Conservation (phyloP, 179 eudicot species). For the Vitellaria paradoxa region DNA sequence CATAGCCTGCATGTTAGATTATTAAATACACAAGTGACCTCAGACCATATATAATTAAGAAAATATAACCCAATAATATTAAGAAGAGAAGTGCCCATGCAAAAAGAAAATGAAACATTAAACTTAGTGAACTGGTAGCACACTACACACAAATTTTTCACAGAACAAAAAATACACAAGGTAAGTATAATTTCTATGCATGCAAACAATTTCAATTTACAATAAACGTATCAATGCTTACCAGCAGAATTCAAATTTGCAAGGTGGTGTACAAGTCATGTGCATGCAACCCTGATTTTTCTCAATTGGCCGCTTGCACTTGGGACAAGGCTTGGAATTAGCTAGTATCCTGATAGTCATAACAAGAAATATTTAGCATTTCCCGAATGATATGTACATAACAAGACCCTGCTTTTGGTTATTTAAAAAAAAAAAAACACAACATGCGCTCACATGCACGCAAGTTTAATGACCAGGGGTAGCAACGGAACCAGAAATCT, state of each 20-base stretch:
- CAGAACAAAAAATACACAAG: background rate
- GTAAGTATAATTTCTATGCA: too few species aligned
- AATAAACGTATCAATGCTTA: conserved; percentile 28
- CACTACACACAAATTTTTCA: background rate
- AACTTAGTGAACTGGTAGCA: too few species aligned
- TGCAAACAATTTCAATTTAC: background rate
- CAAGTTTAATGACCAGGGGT: too few species aligned
- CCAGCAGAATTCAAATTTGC: conserved; percentile 94
- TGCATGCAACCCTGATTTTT: conserved; percentile 98
- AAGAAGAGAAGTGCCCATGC: background rate
- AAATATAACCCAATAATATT: too few species aligned
- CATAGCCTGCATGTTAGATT: conserved; percentile 58
- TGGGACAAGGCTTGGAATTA: conserved; percentile 94
- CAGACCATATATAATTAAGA: background rate
- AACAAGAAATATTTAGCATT: conserved; percentile 6
- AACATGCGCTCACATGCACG: too few species aligned
- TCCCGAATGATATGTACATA: too few species aligned
- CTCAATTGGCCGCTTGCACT: too few species aligned
- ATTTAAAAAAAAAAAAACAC: too few species aligned
- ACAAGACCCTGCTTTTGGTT: too few species aligned
- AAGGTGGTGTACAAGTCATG: conserved; percentile 92
- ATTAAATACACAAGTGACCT: background rate
- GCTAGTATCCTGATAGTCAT: conserved; percentile 64
- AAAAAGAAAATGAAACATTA: background rate
- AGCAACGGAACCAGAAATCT: too few species aligned